These are phyloP conservation scores for Boletus pseudo-olivaceus DNA, from an alignment of 768 basidiomycete species.

Conservation along the genomic window DNA sequence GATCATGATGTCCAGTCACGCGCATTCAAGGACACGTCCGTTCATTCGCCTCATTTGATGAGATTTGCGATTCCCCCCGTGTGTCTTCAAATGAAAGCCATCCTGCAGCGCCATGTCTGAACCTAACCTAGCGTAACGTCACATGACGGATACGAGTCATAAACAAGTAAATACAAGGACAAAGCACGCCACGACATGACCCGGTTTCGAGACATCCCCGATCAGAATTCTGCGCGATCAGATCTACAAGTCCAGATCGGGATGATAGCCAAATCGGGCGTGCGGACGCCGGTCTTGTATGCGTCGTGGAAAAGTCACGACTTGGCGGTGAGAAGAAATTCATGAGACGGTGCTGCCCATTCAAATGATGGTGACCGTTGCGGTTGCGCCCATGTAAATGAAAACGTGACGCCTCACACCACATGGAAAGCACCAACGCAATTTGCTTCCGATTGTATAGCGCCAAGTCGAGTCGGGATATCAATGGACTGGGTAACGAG, in stretches of 20 bases:
- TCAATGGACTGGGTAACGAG: constrained; percentile 33
- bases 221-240: constrained; percentile 35
- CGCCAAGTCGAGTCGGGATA: constrained; percentile 30
- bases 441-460: constrained; percentile 12
- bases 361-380: constrained; percentile 10
- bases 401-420: constrained; percentile 20
- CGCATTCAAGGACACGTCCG: background rate
- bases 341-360: constrained; percentile 8
- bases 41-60: constrained; percentile 1
- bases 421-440: constrained; percentile 9
- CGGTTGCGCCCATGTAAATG: constrained; percentile 25
- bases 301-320: constrained; percentile 5
- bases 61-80: constrained; percentile 4
- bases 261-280: constrained; percentile 10
- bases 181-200: constrained; percentile 14
- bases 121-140: constrained; percentile 25
- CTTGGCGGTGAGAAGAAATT: constrained; percentile 10
- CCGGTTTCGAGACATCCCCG: constrained; percentile 23
- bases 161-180: constrained; percentile 18
- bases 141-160: constrained; percentile 16
- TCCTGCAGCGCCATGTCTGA: constrained; percentile 12
- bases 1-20: background rate
- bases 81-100: constrained; percentile 16
- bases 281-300: constrained; percentile 18
- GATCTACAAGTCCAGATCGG: constrained; percentile 27